phyloP scores from a whole-genome alignment of 257 asterid genomes.

The Solanum arcanum region DNA sequence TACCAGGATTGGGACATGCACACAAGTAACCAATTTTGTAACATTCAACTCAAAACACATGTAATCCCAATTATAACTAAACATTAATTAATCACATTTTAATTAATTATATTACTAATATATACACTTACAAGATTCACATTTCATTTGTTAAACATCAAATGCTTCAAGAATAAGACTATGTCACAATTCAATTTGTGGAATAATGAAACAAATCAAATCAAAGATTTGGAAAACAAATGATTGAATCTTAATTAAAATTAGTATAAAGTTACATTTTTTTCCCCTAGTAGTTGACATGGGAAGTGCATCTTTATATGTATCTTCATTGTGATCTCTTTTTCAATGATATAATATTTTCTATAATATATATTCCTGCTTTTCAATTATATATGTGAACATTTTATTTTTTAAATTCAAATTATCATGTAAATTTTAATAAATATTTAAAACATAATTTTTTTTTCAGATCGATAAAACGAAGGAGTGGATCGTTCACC shows the following conservation, averaged over 20 bases:
- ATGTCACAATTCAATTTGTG: no score
- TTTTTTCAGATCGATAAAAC: not conserved
- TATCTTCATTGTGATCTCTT: not conserved
- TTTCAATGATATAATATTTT: not conserved
- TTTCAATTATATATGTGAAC: not conserved
- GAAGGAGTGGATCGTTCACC: not conserved
- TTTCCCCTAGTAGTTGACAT: not conserved
- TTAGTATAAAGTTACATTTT: not conserved
- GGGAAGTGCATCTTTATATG: not conserved
- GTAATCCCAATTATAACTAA: no score
- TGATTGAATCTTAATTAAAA: not conserved
- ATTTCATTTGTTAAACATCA: no score
- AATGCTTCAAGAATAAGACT: no score
- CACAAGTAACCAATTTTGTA: no score
- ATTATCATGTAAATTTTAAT: not conserved
- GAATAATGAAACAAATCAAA: not conserved
- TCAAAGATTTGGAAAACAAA: not conserved
- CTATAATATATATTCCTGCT: not conserved
- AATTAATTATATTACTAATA: no score
- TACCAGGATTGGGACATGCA: no score
- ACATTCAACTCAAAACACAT: no score
- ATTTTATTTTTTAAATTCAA: not conserved
- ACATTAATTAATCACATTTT: no score
- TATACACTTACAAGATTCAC: no score
- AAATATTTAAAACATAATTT: not conserved